Percentiles rank a stretch among this genome's conserved stretches.
Conservation (phyloP, 2,329 filamentous ascomycete genomes). For the Chalara sp. region DNA sequence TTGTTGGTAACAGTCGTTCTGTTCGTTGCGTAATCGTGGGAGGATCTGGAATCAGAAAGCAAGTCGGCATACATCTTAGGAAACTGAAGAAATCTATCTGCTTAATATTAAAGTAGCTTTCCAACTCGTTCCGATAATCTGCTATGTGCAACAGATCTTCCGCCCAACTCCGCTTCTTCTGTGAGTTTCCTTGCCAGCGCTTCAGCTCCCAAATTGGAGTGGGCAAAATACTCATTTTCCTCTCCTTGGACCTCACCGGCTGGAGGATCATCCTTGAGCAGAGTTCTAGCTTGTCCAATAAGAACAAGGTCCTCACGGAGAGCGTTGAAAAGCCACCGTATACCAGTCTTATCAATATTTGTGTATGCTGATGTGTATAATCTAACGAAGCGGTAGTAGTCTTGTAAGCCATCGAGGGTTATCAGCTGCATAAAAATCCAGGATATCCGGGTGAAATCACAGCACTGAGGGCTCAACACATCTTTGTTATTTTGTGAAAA, state of each 20-base stretch:
- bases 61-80: too few species aligned
- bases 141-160: conserved; percentile 14
- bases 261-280: conserved; percentile 8
- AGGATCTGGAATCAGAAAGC: too few species aligned
- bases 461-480: conserved; percentile 3
- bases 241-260: conserved; percentile 7
- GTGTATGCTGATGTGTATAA: conserved; percentile 10
- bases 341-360: conserved; percentile 6
- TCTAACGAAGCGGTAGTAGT: conserved; percentile 13
- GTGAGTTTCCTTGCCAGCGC: conserved; percentile 14
- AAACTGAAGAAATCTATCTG: too few species aligned
- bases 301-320: conserved; percentile 8
- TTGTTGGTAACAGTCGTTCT: too few species aligned
- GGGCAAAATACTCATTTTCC: conserved; percentile 12
- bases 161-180: conserved; percentile 6
- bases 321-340: conserved; percentile 9
- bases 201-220: conserved; percentile 3
- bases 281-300: conserved; percentile 7
- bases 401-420: conserved; percentile 12
- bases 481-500: conserved; percentile 2
- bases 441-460: conserved; percentile 6
- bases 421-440: conserved; percentile 12
- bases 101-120: too few species aligned
- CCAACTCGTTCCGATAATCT: conserved; percentile 10
- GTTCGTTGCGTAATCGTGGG: too few species aligned